Evolutionary conservation across 495 filamentous ascomycete species (phyloP), one percentile per base, ranked within the genome.

Genomic region (Lindgomyces ingoldianus): DNA sequence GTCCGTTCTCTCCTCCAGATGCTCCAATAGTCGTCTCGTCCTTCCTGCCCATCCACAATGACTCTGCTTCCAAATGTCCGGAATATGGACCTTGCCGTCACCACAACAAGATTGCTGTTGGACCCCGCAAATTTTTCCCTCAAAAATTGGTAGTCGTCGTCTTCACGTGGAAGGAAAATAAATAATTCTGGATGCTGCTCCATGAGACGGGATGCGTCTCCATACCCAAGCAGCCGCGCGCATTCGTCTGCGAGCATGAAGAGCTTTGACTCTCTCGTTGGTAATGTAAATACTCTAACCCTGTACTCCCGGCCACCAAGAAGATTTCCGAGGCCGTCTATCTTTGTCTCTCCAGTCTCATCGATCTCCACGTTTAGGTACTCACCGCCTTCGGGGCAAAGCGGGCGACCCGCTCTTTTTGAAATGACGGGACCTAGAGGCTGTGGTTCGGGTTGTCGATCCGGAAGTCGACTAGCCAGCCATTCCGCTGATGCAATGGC

Each of bases 211-310:
- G 97, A 97, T 12, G 93, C 96, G 74, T 98, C 93, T 56, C 93
- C 85, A 73, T 98, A 98, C 27, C 90, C 91, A 25, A 98, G 79
- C 3, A 97, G 93, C 50, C 93, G 82, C 10, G 93, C 93, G 74
- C 93, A 98, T 78, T 98, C 93, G 39, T 93, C 97, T 48, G 93
- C 93, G 42, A 97, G 83, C 93, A 98, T 98, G 75, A 97, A 98
- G 6, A 96, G 80, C 76, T 98, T 98, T 45, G 90, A 86, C 1
- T 89, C 90, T 51, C 93, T 83, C 62, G 91, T 84, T 14, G 92
- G 92, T 6, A 97, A 91, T 57, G 86, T 83, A 72, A 97, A 98
- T 0, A 91, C 96, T 57, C 92, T 81, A 74, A 92, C 96, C 69
- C 89, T 85, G 72, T 96, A 98, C 70, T 95, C 88, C 60, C 93